Conservation (phyloP, 169 alveolate genomes). For the Plasmodium vinckei region DNA sequence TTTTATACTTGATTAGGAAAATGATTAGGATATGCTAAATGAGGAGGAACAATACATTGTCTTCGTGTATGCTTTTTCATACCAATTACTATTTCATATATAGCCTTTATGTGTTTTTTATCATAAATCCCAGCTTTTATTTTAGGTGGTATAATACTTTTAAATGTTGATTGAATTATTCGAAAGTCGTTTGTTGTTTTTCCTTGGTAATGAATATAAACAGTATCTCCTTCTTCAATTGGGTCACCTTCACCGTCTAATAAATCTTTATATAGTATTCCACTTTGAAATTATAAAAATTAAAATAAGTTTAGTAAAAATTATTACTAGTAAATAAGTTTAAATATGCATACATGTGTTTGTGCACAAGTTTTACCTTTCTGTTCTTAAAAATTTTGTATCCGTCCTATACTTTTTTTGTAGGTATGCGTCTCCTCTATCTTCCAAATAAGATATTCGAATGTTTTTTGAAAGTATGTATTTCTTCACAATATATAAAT, state of each 20-base stretch:
- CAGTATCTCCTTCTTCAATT: constrained; percentile 73
- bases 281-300: constrained; percentile 14
- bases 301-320: not conserved
- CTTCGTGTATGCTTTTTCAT: constrained; percentile 72
- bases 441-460: constrained; percentile 31
- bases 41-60: constrained; percentile 68
- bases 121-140: constrained; percentile 69
- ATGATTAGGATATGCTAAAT: constrained; percentile 59
- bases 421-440: constrained; percentile 36
- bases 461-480: constrained; percentile 25
- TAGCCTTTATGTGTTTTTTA: constrained; percentile 62
- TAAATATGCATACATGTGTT: not conserved
- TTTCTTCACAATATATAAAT: constrained; percentile 41
- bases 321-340: not conserved
- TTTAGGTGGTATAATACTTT: constrained; percentile 56
- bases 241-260: constrained; percentile 66
- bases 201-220: constrained; percentile 75
- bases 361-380: constrained; percentile 22
- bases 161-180: constrained; percentile 67
- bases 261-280: constrained; percentile 60
- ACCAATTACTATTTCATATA: constrained; percentile 71
- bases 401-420: constrained; percentile 56
- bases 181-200: constrained; percentile 76
- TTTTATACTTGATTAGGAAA: constrained; percentile 63
- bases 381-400: constrained; percentile 48